Evolutionary conservation across 116 monocot genomes (phyloP), one percentile per base, ranked within the genome.

Genomic region (Papilionanthe hybrid): DNA sequence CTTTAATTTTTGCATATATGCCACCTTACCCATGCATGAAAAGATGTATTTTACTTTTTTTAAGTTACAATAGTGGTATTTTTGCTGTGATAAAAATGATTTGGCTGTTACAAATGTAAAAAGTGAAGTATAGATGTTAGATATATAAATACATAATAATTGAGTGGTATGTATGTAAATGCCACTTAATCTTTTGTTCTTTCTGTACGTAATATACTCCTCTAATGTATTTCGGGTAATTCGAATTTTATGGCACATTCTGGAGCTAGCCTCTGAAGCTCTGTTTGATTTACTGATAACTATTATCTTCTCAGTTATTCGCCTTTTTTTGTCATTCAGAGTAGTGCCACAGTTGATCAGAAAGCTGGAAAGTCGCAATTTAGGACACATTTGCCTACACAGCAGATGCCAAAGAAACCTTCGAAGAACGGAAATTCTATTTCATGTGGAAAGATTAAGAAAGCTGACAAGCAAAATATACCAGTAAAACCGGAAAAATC

Each of bases 301-400:
- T 49, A 5, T 48, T 75, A 48, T 27, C 10, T 47, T 25, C 1
- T 75, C 50, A 42, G 42, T 75, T 25, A 28, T 50, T 49, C 15
- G 5, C 50, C 17, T 42, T 15, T 48, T 50, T 75, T 20, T 50
- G 13, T 29, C 27, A 27, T 78, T 66, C 27, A 83, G 86, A 81
- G 18, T 68, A 84, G 74, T 19, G 60, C 78, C 75, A 42, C 85
- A 78, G 77, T 55, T 77, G 85, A 89, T 66, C 78, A 84, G 55
- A 89, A 88, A 77, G 20, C 49, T 66, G 29, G 77, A 45, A 88
- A 82, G 79, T 42, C 42, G 78, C 86, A 85, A 78, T 44, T 29
- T 27, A 45, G 42, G 57, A 43, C 45, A 25, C 42, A 66, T 28
- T 75, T 23, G 19, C 55, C 79, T 72, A 79, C 22, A 71, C 23